Percentiles rank a stretch among this genome's conserved stretches.
Conservation (phyloP, 164 flowering plant genomes). For the Magnolia kwangsiensis region DNA sequence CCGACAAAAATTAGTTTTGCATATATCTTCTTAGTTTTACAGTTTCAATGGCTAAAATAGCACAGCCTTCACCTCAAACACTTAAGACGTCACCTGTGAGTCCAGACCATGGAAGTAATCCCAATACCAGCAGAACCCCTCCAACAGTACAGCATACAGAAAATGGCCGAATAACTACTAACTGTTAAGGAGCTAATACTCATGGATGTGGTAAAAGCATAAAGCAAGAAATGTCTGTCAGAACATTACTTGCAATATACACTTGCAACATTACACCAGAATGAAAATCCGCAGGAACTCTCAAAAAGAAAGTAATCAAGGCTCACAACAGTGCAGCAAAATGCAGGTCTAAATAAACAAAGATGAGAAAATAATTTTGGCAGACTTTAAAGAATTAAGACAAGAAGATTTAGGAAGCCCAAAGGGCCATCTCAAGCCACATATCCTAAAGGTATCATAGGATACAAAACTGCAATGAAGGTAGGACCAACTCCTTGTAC, state of each 20-base stretch:
- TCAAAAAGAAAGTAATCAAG: neutral
- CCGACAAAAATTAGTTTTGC: neutral
- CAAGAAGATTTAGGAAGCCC: neutral
- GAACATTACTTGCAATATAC: neutral
- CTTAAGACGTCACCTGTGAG: conserved; percentile 21
- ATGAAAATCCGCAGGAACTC: neutral
- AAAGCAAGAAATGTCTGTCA: neutral
- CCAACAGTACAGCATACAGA: conserved; percentile 19
- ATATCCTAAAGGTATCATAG: conserved; percentile 21
- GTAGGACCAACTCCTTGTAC: conserved; percentile 1
- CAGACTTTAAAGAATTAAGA: neutral
- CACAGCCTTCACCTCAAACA: conserved; percentile 5
- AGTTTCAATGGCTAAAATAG: conserved; percentile 1
- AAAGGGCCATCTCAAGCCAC: neutral
- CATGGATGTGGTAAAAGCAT: neutral
- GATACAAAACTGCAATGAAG: conserved; percentile 38
- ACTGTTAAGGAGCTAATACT: conserved; percentile 36
- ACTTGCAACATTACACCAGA: neutral
- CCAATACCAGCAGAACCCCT: conserved; percentile 16
- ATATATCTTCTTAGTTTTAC: neutral
- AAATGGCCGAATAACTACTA: conserved; percentile 22
- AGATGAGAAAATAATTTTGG: neutral
- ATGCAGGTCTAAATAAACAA: neutral
- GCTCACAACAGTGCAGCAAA: neutral
- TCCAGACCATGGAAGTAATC: conserved; percentile 17